Conservation (phyloP, 2,329 filamentous ascomycete species). For the Exophiala spinifera region DNA sequence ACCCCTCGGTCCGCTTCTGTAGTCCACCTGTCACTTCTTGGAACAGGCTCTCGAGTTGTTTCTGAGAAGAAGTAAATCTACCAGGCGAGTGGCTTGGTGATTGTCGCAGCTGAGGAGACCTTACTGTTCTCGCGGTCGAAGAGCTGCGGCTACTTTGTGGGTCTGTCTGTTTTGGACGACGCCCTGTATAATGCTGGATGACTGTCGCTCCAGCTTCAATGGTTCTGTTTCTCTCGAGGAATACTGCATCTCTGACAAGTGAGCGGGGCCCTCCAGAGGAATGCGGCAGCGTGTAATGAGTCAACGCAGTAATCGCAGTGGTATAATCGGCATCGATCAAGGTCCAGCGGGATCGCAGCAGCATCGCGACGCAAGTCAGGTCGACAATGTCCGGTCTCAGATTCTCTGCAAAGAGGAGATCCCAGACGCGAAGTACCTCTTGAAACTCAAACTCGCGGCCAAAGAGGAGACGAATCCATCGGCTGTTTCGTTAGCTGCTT, state of each 20-base stretch:
- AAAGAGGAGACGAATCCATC: conserved; percentile 91
- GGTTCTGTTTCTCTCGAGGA: conserved; percentile 44
- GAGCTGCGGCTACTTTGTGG: conserved; percentile 13
- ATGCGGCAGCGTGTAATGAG: conserved; percentile 74
- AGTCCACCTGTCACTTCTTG: conserved; percentile 49
- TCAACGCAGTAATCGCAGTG: conserved; percentile 71
- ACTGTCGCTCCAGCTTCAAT: conserved; percentile 43
- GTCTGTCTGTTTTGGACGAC: conserved; percentile 37
- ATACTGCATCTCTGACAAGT: conserved; percentile 80
- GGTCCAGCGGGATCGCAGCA: conserved; percentile 84
- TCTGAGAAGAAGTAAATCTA: conserved; percentile 37
- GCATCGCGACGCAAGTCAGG: conserved; percentile 89
- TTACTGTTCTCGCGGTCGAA: conserved; percentile 23
- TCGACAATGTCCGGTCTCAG: conserved; percentile 77
- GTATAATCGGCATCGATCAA: conserved; percentile 88
- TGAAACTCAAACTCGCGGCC: conserved; percentile 90
- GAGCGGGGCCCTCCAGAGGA: conserved; percentile 66
- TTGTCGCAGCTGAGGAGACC: conserved; percentile 24
- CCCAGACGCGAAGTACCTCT: conserved; percentile 81
- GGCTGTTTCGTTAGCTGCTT: conserved; percentile 48
- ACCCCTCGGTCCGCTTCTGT: conserved; percentile 47
- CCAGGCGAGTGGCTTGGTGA: conserved; percentile 39
- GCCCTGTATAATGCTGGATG: conserved; percentile 48
- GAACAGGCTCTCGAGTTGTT: conserved; percentile 45
- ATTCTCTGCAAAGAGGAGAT: conserved; percentile 84